A percentile compares a stretch with the other conserved stretches of the same genome.
phyloP scores from a whole-genome alignment of 352 stramenopile species.

The Peronospora destructor region DNA sequence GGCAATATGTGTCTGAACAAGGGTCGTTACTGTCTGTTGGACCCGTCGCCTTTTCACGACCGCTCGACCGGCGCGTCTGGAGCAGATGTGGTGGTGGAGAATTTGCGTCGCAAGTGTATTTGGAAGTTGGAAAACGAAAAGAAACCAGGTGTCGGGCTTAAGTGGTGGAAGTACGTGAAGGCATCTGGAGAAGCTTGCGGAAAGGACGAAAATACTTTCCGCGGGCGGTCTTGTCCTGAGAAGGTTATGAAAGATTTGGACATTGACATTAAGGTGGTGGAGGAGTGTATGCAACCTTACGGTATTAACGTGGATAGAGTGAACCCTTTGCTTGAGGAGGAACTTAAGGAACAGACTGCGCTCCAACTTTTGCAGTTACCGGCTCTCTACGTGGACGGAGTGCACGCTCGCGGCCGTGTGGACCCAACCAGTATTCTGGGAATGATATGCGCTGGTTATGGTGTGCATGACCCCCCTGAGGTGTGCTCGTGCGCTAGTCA shows the following conservation, averaged over 20 bases:
- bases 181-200: constrained; percentile 87
- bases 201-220: constrained; percentile 78
- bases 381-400: constrained; percentile 92
- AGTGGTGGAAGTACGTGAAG: constrained; percentile 94
- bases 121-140: constrained; percentile 84
- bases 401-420: constrained; percentile 89
- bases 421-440: constrained; percentile 75
- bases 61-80: constrained; percentile 87
- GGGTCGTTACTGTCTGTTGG: constrained; percentile 93
- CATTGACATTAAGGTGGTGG: constrained; percentile 81
- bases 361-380: constrained; percentile 89
- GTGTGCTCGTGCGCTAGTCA: constrained; percentile 75
- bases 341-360: constrained; percentile 86
- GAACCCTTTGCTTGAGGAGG: constrained; percentile 88
- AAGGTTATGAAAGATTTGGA: constrained; percentile 87
- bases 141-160: constrained; percentile 77
- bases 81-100: constrained; percentile 92
- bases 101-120: constrained; percentile 92
- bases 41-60: constrained; percentile 92
- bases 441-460: constrained; percentile 84
- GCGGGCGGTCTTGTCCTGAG: constrained; percentile 81
- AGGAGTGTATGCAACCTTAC: constrained; percentile 91
- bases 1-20: constrained; percentile 96
- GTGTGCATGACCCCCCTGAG: constrained; percentile 68
- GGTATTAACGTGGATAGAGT: constrained; percentile 78